Conservation (phyloP, 805 yeast species). For the Candida loeiensis region DNA sequence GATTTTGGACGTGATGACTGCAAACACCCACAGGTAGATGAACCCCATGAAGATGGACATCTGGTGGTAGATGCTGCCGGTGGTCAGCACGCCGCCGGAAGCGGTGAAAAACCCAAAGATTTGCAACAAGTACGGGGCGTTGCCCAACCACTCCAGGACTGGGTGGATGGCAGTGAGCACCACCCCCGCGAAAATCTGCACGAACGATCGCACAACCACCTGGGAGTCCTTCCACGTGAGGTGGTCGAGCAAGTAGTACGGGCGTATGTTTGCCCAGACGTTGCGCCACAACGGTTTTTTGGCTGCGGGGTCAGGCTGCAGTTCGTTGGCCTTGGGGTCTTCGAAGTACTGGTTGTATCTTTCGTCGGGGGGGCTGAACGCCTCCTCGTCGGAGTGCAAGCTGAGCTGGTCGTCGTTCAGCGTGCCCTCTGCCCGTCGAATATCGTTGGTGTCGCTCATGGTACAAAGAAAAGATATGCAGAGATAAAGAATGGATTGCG, state of each 20-base stretch:
- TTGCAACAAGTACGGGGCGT: constrained; percentile 26
- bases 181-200: constrained; percentile 26
- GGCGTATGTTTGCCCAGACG: constrained; percentile 13
- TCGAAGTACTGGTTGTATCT: constrained; percentile 3
- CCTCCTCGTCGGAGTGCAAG: constrained; percentile 5
- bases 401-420: constrained; percentile 3
- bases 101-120: constrained; percentile 25
- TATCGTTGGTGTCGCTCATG: constrained; percentile 6
- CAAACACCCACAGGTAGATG: constrained; percentile 22
- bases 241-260: constrained; percentile 25
- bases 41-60: constrained; percentile 16
- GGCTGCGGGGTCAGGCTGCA: not conserved
- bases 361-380: not conserved
- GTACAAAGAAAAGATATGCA: too few species aligned
- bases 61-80: constrained; percentile 16
- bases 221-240: constrained; percentile 24
- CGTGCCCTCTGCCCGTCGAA: not conserved
- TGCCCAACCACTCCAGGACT: constrained; percentile 27
- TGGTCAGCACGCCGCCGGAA: constrained; percentile 27
- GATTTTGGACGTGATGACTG: constrained; percentile 24
- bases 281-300: constrained; percentile 14
- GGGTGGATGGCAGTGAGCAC: constrained; percentile 22
- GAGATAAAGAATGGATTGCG: too few species aligned
- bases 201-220: constrained; percentile 22
- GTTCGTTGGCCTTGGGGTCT: constrained; percentile 5